These are phyloP conservation scores for Amanita pseudoporphyria DNA, from an alignment of 768 basidiomycete species.

Conservation along the genomic window DNA sequence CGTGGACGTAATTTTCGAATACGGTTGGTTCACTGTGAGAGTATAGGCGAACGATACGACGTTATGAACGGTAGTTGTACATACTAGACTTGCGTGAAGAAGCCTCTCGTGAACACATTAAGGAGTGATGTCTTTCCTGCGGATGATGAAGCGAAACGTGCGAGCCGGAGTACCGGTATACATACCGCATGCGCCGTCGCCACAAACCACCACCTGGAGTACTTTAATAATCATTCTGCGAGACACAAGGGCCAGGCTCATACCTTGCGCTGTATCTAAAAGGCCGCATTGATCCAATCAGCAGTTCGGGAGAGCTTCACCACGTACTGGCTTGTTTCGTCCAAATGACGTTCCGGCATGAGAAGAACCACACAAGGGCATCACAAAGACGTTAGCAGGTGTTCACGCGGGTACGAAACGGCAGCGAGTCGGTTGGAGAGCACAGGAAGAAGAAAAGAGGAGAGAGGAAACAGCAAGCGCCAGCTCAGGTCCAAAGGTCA, in stretches of 20 bases:
- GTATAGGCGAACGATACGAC: background rate
- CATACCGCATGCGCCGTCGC: conserved; percentile 91
- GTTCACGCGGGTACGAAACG: background rate
- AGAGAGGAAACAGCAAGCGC: background rate
- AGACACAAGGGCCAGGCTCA: background rate
- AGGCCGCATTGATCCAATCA: conserved; percentile 6
- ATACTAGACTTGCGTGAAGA: conserved; percentile 92
- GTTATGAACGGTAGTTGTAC: conserved; percentile 16
- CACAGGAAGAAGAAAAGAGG: too few species aligned
- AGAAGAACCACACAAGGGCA: conserved; percentile 52
- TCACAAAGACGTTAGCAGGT: conserved; percentile 12
- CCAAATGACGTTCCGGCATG: conserved; percentile 45
- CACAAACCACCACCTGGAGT: conserved; percentile 71
- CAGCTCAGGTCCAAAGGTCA: background rate
- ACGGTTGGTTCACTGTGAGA: conserved; percentile 75
- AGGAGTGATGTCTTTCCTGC: conserved; percentile 75
- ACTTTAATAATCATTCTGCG: conserved; percentile 7
- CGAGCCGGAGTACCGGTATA: conserved; percentile 10
- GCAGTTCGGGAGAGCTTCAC: background rate
- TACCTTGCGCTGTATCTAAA: conserved; percentile 41
- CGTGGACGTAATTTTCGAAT: conserved; percentile 96
- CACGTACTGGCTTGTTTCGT: conserved; percentile 39
- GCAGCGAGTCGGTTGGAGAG: background rate
- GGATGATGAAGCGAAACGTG: conserved; percentile 11
- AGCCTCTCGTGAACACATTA: conserved; percentile 84